phyloP scores from a whole-genome alignment of 305 asterid species.

The Plantago lanceolata region DNA sequence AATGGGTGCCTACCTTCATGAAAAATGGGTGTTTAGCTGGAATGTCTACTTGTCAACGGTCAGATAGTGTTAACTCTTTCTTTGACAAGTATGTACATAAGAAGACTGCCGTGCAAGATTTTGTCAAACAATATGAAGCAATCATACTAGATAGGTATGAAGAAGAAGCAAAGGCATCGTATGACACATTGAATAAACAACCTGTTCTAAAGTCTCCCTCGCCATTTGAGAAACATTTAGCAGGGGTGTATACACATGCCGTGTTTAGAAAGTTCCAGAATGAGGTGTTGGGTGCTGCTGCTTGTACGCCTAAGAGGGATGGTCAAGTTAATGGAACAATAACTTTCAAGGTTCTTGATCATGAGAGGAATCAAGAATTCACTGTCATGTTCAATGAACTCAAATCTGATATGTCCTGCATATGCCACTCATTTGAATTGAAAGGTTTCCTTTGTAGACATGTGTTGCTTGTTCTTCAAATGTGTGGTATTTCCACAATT shows the following conservation, averaged over 20 bases:
- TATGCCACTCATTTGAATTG: slow-evolving; percentile 76
- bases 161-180: slow-evolving; percentile 89
- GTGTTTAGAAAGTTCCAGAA: slow-evolving; percentile 78
- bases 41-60: slow-evolving; percentile 69
- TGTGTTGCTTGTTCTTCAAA: slow-evolving; percentile 85
- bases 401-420: slow-evolving; percentile 77
- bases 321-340: slow-evolving; percentile 44
- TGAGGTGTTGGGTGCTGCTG: slow-evolving; percentile 94
- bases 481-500: slow-evolving; percentile 65
- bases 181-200: slow-evolving; percentile 81
- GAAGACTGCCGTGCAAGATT: slow-evolving; percentile 76
- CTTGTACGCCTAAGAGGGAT: slow-evolving; percentile 76
- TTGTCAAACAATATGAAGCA: slow-evolving; percentile 67
- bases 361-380: slow-evolving; percentile 67
- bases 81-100: slow-evolving; percentile 91
- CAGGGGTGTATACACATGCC: slow-evolving; percentile 64
- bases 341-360: slow-evolving; percentile 71
- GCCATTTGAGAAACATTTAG: slow-evolving; percentile 88
- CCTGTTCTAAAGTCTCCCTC: slow-evolving; percentile 91
- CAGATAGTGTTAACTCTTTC: slow-evolving; percentile 83
- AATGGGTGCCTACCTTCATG: slow-evolving; percentile 72
- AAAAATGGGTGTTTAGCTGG: slow-evolving; percentile 77
- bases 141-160: slow-evolving; percentile 83
- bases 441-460: slow-evolving; percentile 94
- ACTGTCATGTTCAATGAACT: slow-evolving; percentile 57